Base-by-base conservation (phyloP, 352 stramenopile species). In the Blastocystis sp. region DNA sequence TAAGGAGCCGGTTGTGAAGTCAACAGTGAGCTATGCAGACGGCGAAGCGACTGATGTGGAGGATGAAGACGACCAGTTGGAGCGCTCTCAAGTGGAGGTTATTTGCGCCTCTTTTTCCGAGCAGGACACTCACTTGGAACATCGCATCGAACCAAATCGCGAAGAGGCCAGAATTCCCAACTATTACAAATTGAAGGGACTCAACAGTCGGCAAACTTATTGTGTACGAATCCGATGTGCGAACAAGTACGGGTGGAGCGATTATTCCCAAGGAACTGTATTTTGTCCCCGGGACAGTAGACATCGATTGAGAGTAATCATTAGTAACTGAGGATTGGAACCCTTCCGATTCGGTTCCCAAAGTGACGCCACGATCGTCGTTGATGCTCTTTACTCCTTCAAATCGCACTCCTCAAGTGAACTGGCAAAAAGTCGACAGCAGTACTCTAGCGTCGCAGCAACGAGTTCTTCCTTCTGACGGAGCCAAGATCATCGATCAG, bases 181-280 rank as follows among this genome's bases (percentile, higher is more conserved):
- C 45, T 47, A 75, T 37, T 75, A 53, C 30, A 39, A 53, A 26
- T 37, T 75, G 37, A 39, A 24, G 7, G 47, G 13, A 6, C 37
- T 81, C 45, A 41, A 18, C 7, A 9, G 26, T 26, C 24, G 39
- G 3, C 41, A 34, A n/a, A 37, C 13, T 3, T 81, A 81, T 56
- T 50, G 64, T 43, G 16, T 81, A 1, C 70, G 70, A 13, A 47
- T 81, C 16, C 70, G 70, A 54, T 81, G 50, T 41, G 70, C 70
- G 11, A 63, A 81, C 55, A 81, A 81, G 45, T 81, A 63, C 55
- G 70, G 70, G 5, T 81, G 70, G 70, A 47, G 70, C 45, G 64
- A 75, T 24, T 75, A 47, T 43, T 45, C 18, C 3, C 24, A 39
- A 24, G 16, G 34, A 24, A 37, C 45, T 6, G 37, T 47, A 6